Evolutionary conservation across 805 yeast genomes (phyloP), one percentile per base, ranked within the genome.

Genomic region (Starmerella ratchasimensis): DNA sequence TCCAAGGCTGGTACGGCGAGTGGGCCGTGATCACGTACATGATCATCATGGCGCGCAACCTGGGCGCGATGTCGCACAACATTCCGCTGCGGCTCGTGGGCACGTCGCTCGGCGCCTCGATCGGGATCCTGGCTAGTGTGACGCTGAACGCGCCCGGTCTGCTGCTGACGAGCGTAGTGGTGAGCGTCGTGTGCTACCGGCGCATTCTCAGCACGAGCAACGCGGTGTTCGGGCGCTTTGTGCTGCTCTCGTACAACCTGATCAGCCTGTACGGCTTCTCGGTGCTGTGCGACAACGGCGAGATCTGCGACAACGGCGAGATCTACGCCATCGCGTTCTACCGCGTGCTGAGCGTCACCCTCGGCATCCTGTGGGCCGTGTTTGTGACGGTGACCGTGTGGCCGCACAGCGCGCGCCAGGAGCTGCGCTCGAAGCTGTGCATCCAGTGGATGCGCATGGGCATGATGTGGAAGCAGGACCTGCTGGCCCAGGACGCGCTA

Each of bases 1-100:
- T 80, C 49, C 66, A 60, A 33, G 65, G 63, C 29, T 80, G 82
- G 83, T 60, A 86, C 45, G 77, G 79, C 13, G 94, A 81, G 54
- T 81, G 94, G 94, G 75, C 83, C 0, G 58, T 81, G 27, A 80
- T 79, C n/a, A 75, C 84, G 0, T 81, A 73, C 48, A 74, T 81
- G 48, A 76, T 81, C 38, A 79, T 81, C 62, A 80, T 81, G 88
- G 79, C 77, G 48, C 80, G 80, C 50, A 76, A 86, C 1, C 60
- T 80, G 4, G 94, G 94, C 8, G 93, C 93, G 0, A 82, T 93
- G 0, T 69, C 80, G 9, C 72, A 76, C 74, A 77, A 90, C 0
- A 75, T 58, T 9, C 49, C 50, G 9, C 43, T 50, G 9, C 51
- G 67, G 4, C 64, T 81, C 38, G 43, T 76, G 19, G 94, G 94